A percentile compares a stretch with the other conserved stretches of the same genome.
Evolutionary conservation across 2,329 filamentous ascomycete genomes (phyloP).

Genomic region (Moelleriella libera): DNA sequence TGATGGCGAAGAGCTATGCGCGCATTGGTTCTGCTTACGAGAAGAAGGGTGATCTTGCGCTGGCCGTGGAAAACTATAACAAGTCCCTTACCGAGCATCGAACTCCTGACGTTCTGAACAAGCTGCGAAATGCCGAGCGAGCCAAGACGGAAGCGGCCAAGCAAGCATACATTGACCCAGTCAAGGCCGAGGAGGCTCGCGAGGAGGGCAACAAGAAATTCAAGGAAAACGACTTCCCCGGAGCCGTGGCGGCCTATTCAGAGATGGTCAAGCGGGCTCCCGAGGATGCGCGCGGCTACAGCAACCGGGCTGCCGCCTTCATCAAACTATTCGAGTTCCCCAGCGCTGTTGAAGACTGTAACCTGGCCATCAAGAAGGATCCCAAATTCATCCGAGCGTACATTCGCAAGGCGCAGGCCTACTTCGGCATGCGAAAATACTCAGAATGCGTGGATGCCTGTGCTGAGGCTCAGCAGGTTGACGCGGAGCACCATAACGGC

Average conservation of each 20-base stretch:
- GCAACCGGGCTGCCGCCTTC: constrained; percentile 91
- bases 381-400: constrained; percentile 90
- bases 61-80: constrained; percentile 82
- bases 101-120: constrained; percentile 82
- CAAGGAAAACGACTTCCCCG: constrained; percentile 93
- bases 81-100: constrained; percentile 93
- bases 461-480: constrained; percentile 63
- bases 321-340: constrained; percentile 96
- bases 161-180: constrained; percentile 74
- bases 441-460: constrained; percentile 87
- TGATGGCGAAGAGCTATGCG: constrained; percentile 95
- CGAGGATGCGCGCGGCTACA: constrained; percentile 85
- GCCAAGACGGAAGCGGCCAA: constrained; percentile 63
- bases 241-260: constrained; percentile 80
- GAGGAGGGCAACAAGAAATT: constrained; percentile 94
- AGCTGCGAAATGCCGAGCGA: constrained; percentile 85
- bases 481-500: constrained; percentile 51
- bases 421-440: constrained; percentile 97
- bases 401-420: constrained; percentile 88
- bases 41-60: constrained; percentile 65
- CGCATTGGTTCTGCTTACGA: constrained; percentile 92
- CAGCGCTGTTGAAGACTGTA: constrained; percentile 82
- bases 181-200: constrained; percentile 87
- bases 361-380: constrained; percentile 81
- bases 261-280: constrained; percentile 97